phyloP scores from a whole-genome alignment of 768 basidiomycete species.

The Tricholoma saponaceum region DNA sequence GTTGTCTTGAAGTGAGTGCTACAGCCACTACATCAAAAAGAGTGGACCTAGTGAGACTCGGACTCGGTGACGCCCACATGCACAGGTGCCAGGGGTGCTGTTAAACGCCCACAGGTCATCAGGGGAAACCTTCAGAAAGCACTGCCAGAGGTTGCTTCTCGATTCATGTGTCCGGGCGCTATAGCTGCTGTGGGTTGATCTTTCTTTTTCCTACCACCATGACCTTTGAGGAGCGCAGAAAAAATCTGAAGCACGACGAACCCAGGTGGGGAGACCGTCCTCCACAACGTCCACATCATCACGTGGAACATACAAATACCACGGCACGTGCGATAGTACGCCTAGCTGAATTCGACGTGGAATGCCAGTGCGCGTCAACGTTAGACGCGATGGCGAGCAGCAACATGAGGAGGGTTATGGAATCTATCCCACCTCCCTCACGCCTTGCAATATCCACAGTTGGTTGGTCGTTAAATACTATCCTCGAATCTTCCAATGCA shows the following conservation, averaged over 20 bases:
- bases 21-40: too few relatives aligned
- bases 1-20: too few relatives aligned
- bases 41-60: too few relatives aligned
- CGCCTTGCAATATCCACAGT: slow-evolving; percentile 7
- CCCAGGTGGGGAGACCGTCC: slow-evolving; percentile 16
- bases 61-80: too few relatives aligned
- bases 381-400: slow-evolving; percentile 2
- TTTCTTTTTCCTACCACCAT: neutral
- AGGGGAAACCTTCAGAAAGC: neutral
- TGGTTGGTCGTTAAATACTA: slow-evolving; percentile 46
- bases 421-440: neutral
- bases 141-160: neutral
- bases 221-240: slow-evolving; percentile 18
- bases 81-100: neutral
- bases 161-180: neutral
- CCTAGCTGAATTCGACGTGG: neutral
- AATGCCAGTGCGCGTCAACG: neutral
- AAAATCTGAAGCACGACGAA: slow-evolving; percentile 14
- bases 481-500: slow-evolving; percentile 16
- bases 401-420: slow-evolving; percentile 6
- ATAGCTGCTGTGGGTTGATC: neutral
- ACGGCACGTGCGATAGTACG: neutral
- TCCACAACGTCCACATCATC: slow-evolving; percentile 8
- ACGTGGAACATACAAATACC: slow-evolving; percentile 7
- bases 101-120: neutral